A percentile compares a stretch with the other conserved stretches of the same genome.
Evolutionary conservation across 495 filamentous ascomycete species (phyloP).

Genomic region (Lasiosphaeriaceae sp.): DNA sequence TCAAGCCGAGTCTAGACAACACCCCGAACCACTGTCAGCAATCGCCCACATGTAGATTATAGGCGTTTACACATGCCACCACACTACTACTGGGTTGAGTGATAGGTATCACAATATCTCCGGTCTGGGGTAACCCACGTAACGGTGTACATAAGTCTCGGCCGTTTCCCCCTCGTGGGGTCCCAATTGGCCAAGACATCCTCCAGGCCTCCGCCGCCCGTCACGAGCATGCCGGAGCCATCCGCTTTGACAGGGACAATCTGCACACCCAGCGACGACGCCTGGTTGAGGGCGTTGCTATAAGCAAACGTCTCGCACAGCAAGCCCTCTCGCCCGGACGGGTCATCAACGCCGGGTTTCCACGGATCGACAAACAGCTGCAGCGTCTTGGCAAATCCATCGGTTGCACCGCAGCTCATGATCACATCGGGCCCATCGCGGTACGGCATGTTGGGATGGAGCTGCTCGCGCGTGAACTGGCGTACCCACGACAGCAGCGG

Average conservation of each 20-base stretch:
- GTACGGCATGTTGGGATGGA: slow-evolving; percentile 81
- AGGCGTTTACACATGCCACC: no score
- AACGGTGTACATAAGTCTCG: slow-evolving; percentile 86
- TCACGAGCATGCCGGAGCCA: slow-evolving; percentile 64
- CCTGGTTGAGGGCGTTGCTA: slow-evolving; percentile 65
- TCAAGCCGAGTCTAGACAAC: slow-evolving; percentile 71
- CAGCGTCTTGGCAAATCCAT: slow-evolving; percentile 75
- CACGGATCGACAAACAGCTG: slow-evolving; percentile 70
- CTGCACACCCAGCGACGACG: slow-evolving; percentile 64
- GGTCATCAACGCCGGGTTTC: slow-evolving; percentile 61
- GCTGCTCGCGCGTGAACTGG: slow-evolving; percentile 68
- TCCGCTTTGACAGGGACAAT: slow-evolving; percentile 72
- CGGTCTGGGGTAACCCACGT: slow-evolving; percentile 53
- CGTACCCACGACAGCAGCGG: slow-evolving; percentile 71
- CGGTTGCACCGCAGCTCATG: slow-evolving; percentile 75
- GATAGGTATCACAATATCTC: no score
- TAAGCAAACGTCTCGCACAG: slow-evolving; percentile 77
- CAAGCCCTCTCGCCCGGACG: slow-evolving; percentile 64
- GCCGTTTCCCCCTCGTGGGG: slow-evolving; percentile 61
- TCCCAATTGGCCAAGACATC: slow-evolving; percentile 85
- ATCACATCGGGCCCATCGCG: slow-evolving; percentile 68
- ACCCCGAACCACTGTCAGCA: slow-evolving; percentile 6
- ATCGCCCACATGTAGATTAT: no score
- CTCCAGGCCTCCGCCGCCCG: slow-evolving; percentile 65
- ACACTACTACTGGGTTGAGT: no score